These are phyloP conservation scores for Lizonia empirigonia DNA, from an alignment of 2,329 filamentous ascomycete genomes.

Conservation along the genomic window DNA sequence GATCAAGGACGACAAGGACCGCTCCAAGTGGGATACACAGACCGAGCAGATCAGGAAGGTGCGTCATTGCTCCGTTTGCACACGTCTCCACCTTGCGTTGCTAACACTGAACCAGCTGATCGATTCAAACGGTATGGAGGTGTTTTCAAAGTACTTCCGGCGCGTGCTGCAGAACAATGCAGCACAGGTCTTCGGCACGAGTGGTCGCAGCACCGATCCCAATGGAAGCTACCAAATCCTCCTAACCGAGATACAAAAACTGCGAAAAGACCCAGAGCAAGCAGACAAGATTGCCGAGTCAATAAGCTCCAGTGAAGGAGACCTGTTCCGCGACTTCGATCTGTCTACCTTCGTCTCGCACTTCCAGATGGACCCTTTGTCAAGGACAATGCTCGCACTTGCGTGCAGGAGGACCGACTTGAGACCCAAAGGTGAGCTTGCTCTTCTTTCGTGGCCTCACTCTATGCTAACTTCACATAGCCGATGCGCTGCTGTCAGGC, in stretches of 20 bases:
- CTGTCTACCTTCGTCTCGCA: conserved; percentile 95
- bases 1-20: conserved; percentile 91
- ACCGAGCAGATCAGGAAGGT: conserved; percentile 92
- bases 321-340: conserved; percentile 95
- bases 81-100: conserved; percentile 7
- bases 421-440: conserved; percentile 78
- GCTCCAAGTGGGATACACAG: conserved; percentile 89
- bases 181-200: conserved; percentile 83
- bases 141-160: conserved; percentile 94
- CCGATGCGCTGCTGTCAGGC: conserved; percentile 85
- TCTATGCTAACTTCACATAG: conserved; percentile 55
- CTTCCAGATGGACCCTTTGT: conserved; percentile 87
- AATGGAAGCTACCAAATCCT: conserved; percentile 84
- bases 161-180: conserved; percentile 92
- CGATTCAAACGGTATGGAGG: conserved; percentile 99
- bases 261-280: conserved; percentile 79
- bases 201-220: conserved; percentile 73
- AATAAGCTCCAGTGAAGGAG: conserved; percentile 86
- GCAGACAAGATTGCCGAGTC: conserved; percentile 91
- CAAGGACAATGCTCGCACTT: conserved; percentile 85
- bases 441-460: not conserved
- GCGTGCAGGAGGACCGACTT: conserved; percentile 87
- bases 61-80: conserved; percentile 42
- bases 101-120: conserved; percentile 68
- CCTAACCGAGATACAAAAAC: conserved; percentile 82